Conservation (phyloP, 2,329 filamentous ascomycete genomes). For the Salinomyces thailandicus region DNA sequence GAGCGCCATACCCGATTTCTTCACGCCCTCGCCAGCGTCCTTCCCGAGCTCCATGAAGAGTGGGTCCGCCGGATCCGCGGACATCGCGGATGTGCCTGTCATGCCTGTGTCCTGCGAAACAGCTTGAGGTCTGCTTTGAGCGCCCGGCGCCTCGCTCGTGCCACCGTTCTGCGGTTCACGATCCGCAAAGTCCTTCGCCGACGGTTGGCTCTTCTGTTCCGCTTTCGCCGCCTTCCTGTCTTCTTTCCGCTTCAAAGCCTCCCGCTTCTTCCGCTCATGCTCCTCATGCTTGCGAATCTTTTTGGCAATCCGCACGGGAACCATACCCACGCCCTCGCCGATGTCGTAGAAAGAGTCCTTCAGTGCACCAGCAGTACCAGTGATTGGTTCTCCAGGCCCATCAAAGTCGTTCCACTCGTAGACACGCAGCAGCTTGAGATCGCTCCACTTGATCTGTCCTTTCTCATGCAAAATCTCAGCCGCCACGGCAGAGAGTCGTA, state of each 20-base stretch:
- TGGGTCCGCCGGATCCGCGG: constrained; percentile 19
- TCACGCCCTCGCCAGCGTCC: constrained; percentile 56
- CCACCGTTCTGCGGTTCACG: background rate
- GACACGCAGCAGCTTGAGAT: constrained; percentile 53
- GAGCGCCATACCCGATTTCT: constrained; percentile 62
- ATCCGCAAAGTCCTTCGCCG: constrained; percentile 3
- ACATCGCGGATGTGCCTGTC: constrained; percentile 19
- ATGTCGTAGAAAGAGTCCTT: constrained; percentile 49
- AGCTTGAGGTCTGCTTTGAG: constrained; percentile 9
- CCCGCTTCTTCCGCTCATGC: constrained; percentile 40
- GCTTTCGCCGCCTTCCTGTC: constrained; percentile 16
- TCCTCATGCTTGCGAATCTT: constrained; percentile 46
- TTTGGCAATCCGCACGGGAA: constrained; percentile 52
- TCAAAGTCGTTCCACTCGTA: constrained; percentile 70
- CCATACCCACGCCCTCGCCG: constrained; percentile 52
- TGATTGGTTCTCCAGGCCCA: constrained; percentile 62
- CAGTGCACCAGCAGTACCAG: constrained; percentile 53
- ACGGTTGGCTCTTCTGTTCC: constrained; percentile 5
- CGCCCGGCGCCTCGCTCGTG: background rate
- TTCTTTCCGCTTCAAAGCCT: constrained; percentile 20
- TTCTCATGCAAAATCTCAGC: constrained; percentile 54
- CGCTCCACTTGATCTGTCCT: constrained; percentile 53
- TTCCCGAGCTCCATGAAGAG: constrained; percentile 36
- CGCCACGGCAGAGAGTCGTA: constrained; percentile 53
- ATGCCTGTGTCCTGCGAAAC: constrained; percentile 14